A percentile compares a stretch with the other conserved stretches of the same genome.
Evolutionary conservation across 495 filamentous ascomycete genomes (phyloP).

Genomic region (Usnea hakonensis): DNA sequence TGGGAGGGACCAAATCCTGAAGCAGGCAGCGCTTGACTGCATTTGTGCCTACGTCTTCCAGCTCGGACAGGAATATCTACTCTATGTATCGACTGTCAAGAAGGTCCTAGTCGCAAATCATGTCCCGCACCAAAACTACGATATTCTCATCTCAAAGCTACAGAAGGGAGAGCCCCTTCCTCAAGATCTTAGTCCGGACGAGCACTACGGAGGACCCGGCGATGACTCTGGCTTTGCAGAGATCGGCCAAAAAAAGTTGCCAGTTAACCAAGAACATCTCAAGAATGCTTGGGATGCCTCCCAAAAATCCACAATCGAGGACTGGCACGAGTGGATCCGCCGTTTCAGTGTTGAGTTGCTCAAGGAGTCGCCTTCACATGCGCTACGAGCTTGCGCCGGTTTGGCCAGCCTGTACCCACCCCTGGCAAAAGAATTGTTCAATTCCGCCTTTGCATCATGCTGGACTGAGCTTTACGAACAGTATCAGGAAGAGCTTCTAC

Average conservation of each 20-base stretch:
- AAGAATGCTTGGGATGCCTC: conserved; percentile 96
- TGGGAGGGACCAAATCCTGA: conserved; percentile 59
- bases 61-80: conserved; percentile 86
- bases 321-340: conserved; percentile 99
- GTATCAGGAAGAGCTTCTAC: conserved; percentile 89
- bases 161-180: conserved; percentile 90
- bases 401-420: conserved; percentile 86
- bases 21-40: conserved; percentile 85
- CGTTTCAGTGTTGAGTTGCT: conserved; percentile 92
- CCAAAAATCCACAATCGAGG: conserved; percentile 90
- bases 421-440: conserved; percentile 88
- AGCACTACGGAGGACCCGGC: conserved; percentile 66
- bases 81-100: conserved; percentile 85
- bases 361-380: conserved; percentile 92
- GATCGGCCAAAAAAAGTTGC: conserved; percentile 83
- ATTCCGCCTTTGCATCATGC: conserved; percentile 96
- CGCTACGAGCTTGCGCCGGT: conserved; percentile 83
- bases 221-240: conserved; percentile 76
- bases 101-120: conserved; percentile 61
- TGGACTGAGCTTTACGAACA: conserved; percentile 97
- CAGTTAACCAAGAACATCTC: conserved; percentile 92
- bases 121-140: conserved; percentile 79
- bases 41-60: conserved; percentile 93
- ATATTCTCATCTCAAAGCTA: conserved; percentile 80
- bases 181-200: conserved; percentile 85